Base-by-base conservation (phyloP, 352 stramenopile genomes). In the Achlya hypogyna region DNA sequence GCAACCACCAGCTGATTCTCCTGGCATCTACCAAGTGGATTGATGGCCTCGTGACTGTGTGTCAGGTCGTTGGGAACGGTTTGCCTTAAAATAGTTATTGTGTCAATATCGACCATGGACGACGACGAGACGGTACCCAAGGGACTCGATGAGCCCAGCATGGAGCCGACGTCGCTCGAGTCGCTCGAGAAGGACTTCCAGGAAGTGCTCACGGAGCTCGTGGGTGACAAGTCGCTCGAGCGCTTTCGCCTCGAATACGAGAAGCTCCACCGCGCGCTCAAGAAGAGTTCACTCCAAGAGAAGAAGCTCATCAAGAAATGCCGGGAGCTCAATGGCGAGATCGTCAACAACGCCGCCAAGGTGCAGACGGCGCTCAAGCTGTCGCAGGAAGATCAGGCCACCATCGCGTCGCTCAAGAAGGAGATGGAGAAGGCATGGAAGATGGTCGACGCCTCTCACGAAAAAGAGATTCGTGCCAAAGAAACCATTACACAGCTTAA, bases 371-470 rank as follows among this genome's bases (percentile, higher is more conserved):
- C 94, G 22, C 78, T 98, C 32, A 97, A 98, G 73, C 79, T 98
- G 49, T 91, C 89, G 47, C 89, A 98, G 77, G 91, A 98, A 73
- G 89, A 98, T 70, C 86, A 98, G 54, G 84, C 81, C 35, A 97
- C 89, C 62, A 98, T 98, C 71, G 76, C 78, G 27, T 90, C 83
- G 53, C 81, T 98, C 51, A 95, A 97, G 72, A 98, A 98, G 64
- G 93, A 99, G 77, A 97, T 98, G 74, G 92, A 98, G 59, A 97
- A 95, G 71, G 84, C 89, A n/a, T 96, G 84, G 86, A 92, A 97
- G 73, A 96, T 96, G 88, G 75, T 98, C 69, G 91, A 98, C 69
- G 84, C 89, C n/a, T 95, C 92, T 0, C 93, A 98, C 72, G 84
- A 96, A 67, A 97, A 97, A 73, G 90, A 97, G 74, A 78, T 93